Evolutionary conservation across 1,284 basidiomycete species (phyloP).

Genomic region (Singerocomus rubriflavus): DNA sequence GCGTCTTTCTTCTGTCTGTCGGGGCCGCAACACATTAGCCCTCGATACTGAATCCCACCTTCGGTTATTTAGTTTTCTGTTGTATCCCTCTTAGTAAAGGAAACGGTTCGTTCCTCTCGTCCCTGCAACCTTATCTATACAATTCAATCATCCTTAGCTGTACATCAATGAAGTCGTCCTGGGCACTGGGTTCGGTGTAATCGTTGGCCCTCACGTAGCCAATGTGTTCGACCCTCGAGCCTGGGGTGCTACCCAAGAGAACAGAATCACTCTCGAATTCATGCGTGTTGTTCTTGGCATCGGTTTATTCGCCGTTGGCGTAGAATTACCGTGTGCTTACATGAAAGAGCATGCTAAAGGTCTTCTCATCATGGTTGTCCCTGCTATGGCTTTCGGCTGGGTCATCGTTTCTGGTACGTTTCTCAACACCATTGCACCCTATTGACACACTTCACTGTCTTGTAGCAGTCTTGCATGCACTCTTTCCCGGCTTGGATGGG

Average conservation of each 20-base stretch:
- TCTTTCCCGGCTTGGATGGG: conserved; percentile 70
- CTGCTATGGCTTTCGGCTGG: conserved; percentile 81
- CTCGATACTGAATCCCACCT: conserved; percentile 2
- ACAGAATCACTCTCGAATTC: conserved; percentile 75
- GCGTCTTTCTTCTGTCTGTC: neutral
- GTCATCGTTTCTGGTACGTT: conserved; percentile 56
- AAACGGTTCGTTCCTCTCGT: conserved; percentile 47
- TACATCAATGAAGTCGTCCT: conserved; percentile 94
- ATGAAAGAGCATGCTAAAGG: conserved; percentile 60
- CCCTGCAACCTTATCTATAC: neutral
- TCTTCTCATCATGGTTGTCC: conserved; percentile 63
- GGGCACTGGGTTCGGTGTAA: conserved; percentile 76
- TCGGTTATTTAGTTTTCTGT: conserved; percentile 62
- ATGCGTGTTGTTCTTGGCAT: conserved; percentile 68
- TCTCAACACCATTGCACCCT: neutral
- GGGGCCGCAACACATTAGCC: neutral
- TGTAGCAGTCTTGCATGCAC: conserved; percentile 54
- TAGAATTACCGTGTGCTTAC: conserved; percentile 68
- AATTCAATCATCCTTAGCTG: conserved; percentile 39
- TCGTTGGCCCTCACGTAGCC: conserved; percentile 73
- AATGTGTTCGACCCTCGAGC: conserved; percentile 76
- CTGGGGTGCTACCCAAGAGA: conserved; percentile 60
- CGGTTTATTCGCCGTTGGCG: conserved; percentile 71
- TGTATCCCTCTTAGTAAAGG: conserved; percentile 79
- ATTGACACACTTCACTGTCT: neutral